Percentiles rank a stretch among this genome's conserved stretches.
phyloP scores from a whole-genome alignment of 2,329 filamentous ascomycete species.

The Dothideomycetes sp. region DNA sequence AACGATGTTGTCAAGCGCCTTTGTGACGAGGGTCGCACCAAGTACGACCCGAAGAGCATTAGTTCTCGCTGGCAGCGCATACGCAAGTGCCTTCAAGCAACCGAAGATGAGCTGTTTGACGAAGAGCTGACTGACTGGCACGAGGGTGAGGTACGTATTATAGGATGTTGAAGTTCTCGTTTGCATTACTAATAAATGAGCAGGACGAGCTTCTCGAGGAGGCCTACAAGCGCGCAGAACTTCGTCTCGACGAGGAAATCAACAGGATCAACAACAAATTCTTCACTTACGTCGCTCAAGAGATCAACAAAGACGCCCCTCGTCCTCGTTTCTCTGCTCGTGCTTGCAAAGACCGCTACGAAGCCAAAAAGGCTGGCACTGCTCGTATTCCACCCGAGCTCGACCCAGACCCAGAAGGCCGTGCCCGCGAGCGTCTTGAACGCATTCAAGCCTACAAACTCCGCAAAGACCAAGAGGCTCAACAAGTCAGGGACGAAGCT shows the following conservation, averaged over 20 bases:
- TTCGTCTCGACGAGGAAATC: slow-evolving; percentile 29
- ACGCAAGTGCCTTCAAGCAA: slow-evolving; percentile 28
- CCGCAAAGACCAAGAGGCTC: slow-evolving; percentile 12
- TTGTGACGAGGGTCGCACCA: slow-evolving; percentile 27
- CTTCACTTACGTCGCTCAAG: slow-evolving; percentile 31
- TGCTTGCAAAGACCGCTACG: slow-evolving; percentile 34
- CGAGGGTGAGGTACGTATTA: slow-evolving; percentile 31
- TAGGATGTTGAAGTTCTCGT: slow-evolving; percentile 2
- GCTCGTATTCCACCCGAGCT: slow-evolving; percentile 34
- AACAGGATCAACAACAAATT: slow-evolving; percentile 30
- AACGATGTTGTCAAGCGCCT: slow-evolving; percentile 33
- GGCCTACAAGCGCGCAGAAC: slow-evolving; percentile 29
- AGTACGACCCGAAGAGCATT: slow-evolving; percentile 37
- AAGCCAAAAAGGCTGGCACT: slow-evolving; percentile 29
- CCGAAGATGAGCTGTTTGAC: slow-evolving; percentile 34
- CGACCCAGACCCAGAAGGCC: slow-evolving; percentile 28
- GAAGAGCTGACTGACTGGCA: slow-evolving; percentile 40
- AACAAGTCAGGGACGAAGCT: slow-evolving; percentile 8
- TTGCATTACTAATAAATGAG: slow-evolving; percentile 5
- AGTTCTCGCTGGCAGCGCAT: slow-evolving; percentile 36
- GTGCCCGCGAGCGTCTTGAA: slow-evolving; percentile 21
- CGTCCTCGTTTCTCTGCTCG: slow-evolving; percentile 35
- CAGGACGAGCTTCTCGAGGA: slow-evolving; percentile 35
- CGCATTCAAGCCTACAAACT: slow-evolving; percentile 18
- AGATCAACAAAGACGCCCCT: slow-evolving; percentile 25